A percentile compares a stretch with the other conserved stretches of the same genome.
Conservation (phyloP, 2,329 filamentous ascomycete species). For the Monilinia vaccinii-corymbosi region DNA sequence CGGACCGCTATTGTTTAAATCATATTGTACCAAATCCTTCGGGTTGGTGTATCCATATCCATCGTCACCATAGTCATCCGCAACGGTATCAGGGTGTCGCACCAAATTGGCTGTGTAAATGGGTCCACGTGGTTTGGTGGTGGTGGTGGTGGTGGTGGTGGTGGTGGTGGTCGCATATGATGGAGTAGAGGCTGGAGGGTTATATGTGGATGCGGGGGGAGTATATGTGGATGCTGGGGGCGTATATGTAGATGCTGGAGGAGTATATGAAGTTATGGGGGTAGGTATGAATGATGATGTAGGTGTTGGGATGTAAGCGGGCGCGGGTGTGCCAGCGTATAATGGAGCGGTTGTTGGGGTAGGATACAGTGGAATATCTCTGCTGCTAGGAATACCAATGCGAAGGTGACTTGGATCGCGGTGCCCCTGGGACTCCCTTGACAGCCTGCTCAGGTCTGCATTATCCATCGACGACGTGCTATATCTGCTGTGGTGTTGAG, state of each 20-base stretch:
- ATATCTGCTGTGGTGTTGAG: slow-evolving; percentile 32
- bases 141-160: background rate
- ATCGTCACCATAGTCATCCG: slow-evolving; percentile 47
- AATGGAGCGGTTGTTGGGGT: background rate
- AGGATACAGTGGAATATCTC: slow-evolving; percentile 5
- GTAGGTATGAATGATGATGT: background rate
- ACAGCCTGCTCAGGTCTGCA: slow-evolving; percentile 34
- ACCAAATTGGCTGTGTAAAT: slow-evolving; percentile 18
- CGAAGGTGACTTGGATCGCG: slow-evolving; percentile 18
- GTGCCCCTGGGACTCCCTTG: slow-evolving; percentile 11
- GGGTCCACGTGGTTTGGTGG: slow-evolving; percentile 17
- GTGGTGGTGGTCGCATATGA: slow-evolving; percentile 15
- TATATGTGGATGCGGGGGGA: background rate
- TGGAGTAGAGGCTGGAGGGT: background rate
- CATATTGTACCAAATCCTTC: slow-evolving; percentile 51
- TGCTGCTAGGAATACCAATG: slow-evolving; percentile 18
- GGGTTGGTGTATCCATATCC: slow-evolving; percentile 57
- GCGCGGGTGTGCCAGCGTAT: background rate
- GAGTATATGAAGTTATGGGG: background rate
- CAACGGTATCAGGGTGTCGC: slow-evolving; percentile 35
- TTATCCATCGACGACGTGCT: slow-evolving; percentile 41
- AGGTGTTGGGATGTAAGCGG: background rate
- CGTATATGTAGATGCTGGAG: background rate
- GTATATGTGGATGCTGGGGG: background rate
- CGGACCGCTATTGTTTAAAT: slow-evolving; percentile 42